phyloP scores from a whole-genome alignment of 176 grass and related monocot species.

The Pontederia crassipes region DNA sequence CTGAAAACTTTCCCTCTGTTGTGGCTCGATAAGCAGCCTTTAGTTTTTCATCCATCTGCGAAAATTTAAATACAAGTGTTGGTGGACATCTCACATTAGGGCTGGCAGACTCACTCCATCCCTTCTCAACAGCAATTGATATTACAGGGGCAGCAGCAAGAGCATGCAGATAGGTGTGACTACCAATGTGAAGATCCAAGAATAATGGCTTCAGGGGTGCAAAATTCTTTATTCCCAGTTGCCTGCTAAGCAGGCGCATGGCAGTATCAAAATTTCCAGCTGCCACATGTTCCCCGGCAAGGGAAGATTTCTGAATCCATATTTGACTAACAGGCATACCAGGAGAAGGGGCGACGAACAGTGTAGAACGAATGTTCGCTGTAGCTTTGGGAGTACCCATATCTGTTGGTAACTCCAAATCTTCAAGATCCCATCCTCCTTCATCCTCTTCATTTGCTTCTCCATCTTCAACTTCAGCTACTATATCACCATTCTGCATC shows the following conservation, averaged over 20 bases:
- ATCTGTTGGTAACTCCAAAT: slow-evolving; percentile 79
- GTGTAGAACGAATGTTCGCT: slow-evolving; percentile 26
- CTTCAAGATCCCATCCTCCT: slow-evolving; percentile 94
- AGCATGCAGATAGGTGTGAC: slow-evolving; percentile 61
- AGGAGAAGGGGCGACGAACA: slow-evolving; percentile 66
- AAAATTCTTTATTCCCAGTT: slow-evolving; percentile 92
- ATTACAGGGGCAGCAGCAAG: slow-evolving; percentile 54
- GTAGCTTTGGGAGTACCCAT: slow-evolving; percentile 57
- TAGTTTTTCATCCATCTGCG: slow-evolving; percentile 85
- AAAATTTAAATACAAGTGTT: slow-evolving; percentile 78
- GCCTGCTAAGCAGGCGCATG: slow-evolving; percentile 77
- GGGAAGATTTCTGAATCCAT: slow-evolving; percentile 95
- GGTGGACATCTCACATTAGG: slow-evolving; percentile 89
- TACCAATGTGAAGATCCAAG: slow-evolving; percentile 68
- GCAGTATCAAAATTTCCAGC: slow-evolving; percentile 94
- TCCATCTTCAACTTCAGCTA: slow-evolving; percentile 46
- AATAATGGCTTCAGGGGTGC: slow-evolving; percentile 69
- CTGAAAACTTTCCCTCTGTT: slow-evolving; percentile 79
- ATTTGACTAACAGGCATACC: slow-evolving; percentile 94
- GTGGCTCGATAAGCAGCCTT: slow-evolving; percentile 82
- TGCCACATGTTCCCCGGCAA: slow-evolving; percentile 88
- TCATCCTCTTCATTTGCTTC: slow-evolving; percentile 60
- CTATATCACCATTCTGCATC: slow-evolving; percentile 58
- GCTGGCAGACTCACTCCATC: slow-evolving; percentile 77
- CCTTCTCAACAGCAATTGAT: slow-evolving; percentile 87